Evolutionary conservation across 176 grass and related monocot genomes (phyloP), one percentile per base, ranked within the genome.

Genomic region (Metroxylon sagu): DNA sequence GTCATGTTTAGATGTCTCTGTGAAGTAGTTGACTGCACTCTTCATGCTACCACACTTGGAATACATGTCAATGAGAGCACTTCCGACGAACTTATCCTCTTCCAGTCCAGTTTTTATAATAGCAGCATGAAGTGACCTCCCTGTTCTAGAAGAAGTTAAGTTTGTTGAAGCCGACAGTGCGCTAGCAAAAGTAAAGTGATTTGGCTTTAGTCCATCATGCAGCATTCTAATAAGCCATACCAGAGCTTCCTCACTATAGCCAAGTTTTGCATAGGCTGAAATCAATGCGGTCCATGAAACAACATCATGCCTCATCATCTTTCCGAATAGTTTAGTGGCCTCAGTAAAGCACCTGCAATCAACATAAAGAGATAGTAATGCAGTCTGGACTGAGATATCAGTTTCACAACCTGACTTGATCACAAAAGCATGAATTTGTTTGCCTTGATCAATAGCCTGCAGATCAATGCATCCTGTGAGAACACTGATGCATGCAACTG

Each of bases 261-360:
- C 62, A 28, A 65, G 62, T 27, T 29, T 27, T 8, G 16, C 21
- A 29, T 52, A 65, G 26, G 62, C 49, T 29, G 62, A 65, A 65
- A 65, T 65, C 25, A 65, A 28, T 52, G 62, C 49, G 52, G 62
- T 65, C 62, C 62, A 65, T 52, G 62, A 65, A 52, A 65, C 62
- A 27, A 52, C 49, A n/a, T 65, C 62, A n/a, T 65, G 62, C 18
- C 16, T n/a, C 50, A 6, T 39, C 62, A 65, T 52, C 60, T 14
- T 49, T 65, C 51, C 19, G 12, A 65, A 65, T 25, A 52, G 48
- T 25, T 25, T 26, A 18, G 51, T 39, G 3, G 48, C 62, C n/a
- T 52, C 62, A 29, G 50, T 27, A 5, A 65, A 29, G 5, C 48
- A 27, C 49, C 62, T 23, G n/a, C 62, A 65, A 51, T 65, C 62